A percentile compares a stretch with the other conserved stretches of the same genome.
Evolutionary conservation across 2,329 filamentous ascomycete species (phyloP).

Genomic region (Aspergillus sp.): DNA sequence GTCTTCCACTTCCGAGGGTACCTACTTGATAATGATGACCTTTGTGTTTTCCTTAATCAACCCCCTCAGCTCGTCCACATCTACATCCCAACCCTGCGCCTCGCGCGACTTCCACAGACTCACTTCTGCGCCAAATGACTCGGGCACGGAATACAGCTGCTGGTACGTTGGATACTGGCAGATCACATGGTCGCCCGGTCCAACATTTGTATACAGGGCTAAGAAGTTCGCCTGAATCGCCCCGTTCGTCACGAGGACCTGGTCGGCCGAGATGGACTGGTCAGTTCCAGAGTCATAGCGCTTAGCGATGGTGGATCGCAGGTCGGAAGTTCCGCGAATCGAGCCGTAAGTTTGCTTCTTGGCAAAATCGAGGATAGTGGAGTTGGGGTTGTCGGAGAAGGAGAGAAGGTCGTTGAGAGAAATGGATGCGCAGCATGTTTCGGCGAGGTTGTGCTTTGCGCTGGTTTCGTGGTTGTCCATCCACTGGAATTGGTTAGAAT

Average conservation of each 20-base stretch:
- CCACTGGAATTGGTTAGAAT: slow-evolving; percentile 43
- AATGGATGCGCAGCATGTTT: slow-evolving; percentile 75
- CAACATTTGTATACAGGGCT: slow-evolving; percentile 70
- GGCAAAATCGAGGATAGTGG: slow-evolving; percentile 22
- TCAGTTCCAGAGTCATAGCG: slow-evolving; percentile 51
- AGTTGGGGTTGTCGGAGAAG: slow-evolving; percentile 50
- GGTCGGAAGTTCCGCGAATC: slow-evolving; percentile 22
- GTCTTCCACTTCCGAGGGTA: not conserved
- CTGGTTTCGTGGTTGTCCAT: slow-evolving; percentile 55
- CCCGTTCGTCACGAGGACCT: slow-evolving; percentile 74
- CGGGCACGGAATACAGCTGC: slow-evolving; percentile 75
- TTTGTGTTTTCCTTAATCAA: slow-evolving; percentile 55
- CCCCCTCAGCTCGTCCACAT: slow-evolving; percentile 63
- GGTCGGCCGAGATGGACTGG: slow-evolving; percentile 54
- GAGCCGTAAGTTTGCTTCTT: slow-evolving; percentile 29
- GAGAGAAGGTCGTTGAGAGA: slow-evolving; percentile 66
- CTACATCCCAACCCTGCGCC: slow-evolving; percentile 65
- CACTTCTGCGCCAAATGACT: slow-evolving; percentile 72
- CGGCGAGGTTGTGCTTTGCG: slow-evolving; percentile 68
- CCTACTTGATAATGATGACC: slow-evolving; percentile 63
- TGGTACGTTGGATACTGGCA: slow-evolving; percentile 88
- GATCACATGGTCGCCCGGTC: slow-evolving; percentile 76
- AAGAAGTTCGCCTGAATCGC: slow-evolving; percentile 84
- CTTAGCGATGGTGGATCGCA: slow-evolving; percentile 31
- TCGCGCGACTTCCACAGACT: slow-evolving; percentile 70